These are phyloP conservation scores for Sarocladiaceae sp. DNA, from an alignment of 2,329 filamentous ascomycete genomes.

Conservation along the genomic window DNA sequence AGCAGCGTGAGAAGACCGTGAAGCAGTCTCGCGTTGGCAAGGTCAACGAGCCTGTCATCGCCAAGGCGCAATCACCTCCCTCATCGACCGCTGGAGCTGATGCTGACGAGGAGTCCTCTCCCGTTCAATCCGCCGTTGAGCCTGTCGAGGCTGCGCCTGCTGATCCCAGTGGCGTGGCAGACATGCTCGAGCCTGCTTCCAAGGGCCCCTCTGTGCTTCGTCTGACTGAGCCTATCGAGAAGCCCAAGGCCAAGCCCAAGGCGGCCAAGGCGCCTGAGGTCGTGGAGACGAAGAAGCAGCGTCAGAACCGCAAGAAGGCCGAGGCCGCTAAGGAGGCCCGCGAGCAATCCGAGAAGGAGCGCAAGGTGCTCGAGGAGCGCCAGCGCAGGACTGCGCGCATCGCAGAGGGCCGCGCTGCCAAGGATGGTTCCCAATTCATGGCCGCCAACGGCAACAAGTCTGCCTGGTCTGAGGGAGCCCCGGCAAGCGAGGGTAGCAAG, in stretches of 20 bases:
- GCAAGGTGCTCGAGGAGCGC: slow-evolving; percentile 72
- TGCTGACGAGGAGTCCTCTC: slow-evolving; percentile 76
- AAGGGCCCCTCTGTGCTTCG: slow-evolving; percentile 71
- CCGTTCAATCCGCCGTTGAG: slow-evolving; percentile 61
- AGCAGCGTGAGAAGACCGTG: slow-evolving; percentile 64
- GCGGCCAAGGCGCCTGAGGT: slow-evolving; percentile 59
- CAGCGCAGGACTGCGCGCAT: slow-evolving; percentile 79
- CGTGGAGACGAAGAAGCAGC: slow-evolving; percentile 88
- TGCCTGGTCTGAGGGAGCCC: slow-evolving; percentile 36
- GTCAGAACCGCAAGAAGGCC: slow-evolving; percentile 85
- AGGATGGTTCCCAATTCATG: slow-evolving; percentile 67
- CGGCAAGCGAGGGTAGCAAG: slow-evolving; percentile 28
- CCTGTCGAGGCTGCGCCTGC: slow-evolving; percentile 60
- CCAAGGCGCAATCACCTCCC: slow-evolving; percentile 46
- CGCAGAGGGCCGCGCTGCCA: slow-evolving; percentile 76
- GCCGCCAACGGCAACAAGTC: slow-evolving; percentile 39
- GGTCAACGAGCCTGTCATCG: slow-evolving; percentile 37
- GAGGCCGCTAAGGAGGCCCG: slow-evolving; percentile 73
- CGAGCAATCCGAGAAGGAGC: slow-evolving; percentile 73
- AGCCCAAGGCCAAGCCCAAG: slow-evolving; percentile 57
- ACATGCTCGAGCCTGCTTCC: slow-evolving; percentile 79
- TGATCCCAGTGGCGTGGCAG: slow-evolving; percentile 67
- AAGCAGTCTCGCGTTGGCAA: slow-evolving; percentile 63
- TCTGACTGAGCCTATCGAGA: slow-evolving; percentile 63
- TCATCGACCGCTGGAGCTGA: slow-evolving; percentile 72